Conservation (phyloP, 2,329 filamentous ascomycete species). For the Aureobasidium lini region DNA sequence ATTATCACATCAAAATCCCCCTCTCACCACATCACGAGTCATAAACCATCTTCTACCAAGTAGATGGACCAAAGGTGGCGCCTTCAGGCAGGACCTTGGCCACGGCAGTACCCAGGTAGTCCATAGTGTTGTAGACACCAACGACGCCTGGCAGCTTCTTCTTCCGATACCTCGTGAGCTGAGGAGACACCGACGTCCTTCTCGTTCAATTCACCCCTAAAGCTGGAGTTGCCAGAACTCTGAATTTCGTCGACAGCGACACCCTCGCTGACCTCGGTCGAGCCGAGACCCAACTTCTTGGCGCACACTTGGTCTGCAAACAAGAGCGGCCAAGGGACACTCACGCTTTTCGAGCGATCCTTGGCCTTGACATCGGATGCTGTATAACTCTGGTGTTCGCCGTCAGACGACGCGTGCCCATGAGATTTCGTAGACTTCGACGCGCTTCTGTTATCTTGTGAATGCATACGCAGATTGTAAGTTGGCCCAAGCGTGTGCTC, state of each 20-base stretch:
- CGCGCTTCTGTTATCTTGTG: too few relatives aligned
- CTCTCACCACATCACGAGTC: too few relatives aligned
- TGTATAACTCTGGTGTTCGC: too few relatives aligned
- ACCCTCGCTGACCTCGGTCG: background rate
- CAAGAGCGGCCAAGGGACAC: background rate
- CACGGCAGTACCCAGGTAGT: slow-evolving; percentile 20
- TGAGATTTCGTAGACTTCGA: too few relatives aligned
- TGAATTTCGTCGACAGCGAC: background rate
- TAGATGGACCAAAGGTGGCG: slow-evolving; percentile 6
- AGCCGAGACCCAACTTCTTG: background rate
- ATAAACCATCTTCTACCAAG: background rate
- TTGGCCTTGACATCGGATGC: background rate
- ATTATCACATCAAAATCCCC: too few relatives aligned
- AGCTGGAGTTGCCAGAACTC: background rate
- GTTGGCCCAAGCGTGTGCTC: background rate
- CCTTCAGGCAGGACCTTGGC: slow-evolving; percentile 14
- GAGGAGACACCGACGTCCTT: background rate
- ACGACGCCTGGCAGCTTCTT: slow-evolving; percentile 35
- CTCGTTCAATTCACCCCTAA: background rate
- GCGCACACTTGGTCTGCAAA: background rate
- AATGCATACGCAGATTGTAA: too few relatives aligned
- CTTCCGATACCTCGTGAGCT: background rate
- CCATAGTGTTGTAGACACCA: slow-evolving; percentile 36
- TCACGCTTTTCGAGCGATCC: background rate
- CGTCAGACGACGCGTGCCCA: too few relatives aligned